phyloP scores from a whole-genome alignment of 257 asterid species.

The Nicotiana undulata region DNA sequence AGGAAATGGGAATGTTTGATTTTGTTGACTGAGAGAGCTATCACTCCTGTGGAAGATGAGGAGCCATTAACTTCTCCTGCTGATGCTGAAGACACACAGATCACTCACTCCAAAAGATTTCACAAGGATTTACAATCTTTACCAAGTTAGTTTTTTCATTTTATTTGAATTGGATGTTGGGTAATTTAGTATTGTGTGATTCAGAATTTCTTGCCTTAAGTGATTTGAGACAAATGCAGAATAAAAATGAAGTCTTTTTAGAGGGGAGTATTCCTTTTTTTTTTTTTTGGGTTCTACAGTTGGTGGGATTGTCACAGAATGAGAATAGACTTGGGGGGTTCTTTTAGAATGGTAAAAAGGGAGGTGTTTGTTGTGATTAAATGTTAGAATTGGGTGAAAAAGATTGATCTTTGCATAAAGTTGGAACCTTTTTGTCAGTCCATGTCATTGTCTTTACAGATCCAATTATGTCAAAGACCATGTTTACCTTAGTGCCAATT shows the following conservation, averaged over 20 bases:
- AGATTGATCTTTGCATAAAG: not conserved
- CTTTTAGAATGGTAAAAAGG: not conserved
- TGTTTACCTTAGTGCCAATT: not conserved
- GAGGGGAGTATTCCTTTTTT: not conserved
- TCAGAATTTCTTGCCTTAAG: not conserved
- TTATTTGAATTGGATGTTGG: not conserved
- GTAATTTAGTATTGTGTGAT: not conserved
- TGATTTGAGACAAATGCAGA: not conserved
- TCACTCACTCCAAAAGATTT: slow-evolving; percentile 29
- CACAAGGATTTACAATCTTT: slow-evolving; percentile 68
- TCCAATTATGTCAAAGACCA: not conserved
- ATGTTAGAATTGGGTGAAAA: not conserved
- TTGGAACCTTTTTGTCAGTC: not conserved
- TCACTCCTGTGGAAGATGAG: slow-evolving; percentile 51
- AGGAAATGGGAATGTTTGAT: slow-evolving; percentile 47
- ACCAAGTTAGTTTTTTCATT: slow-evolving; percentile 59
- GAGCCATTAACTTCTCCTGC: slow-evolving; percentile 23
- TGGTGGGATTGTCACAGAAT: not conserved
- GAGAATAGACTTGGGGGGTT: not conserved
- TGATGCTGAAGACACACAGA: slow-evolving; percentile 23
- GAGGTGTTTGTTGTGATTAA: not conserved
- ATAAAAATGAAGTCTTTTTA: not conserved
- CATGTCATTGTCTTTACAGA: not conserved
- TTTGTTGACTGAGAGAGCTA: slow-evolving; percentile 29
- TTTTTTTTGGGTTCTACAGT: not conserved